Evolutionary conservation across 176 grass and related monocot species (phyloP).

Genomic region (Lolium perenne): DNA sequence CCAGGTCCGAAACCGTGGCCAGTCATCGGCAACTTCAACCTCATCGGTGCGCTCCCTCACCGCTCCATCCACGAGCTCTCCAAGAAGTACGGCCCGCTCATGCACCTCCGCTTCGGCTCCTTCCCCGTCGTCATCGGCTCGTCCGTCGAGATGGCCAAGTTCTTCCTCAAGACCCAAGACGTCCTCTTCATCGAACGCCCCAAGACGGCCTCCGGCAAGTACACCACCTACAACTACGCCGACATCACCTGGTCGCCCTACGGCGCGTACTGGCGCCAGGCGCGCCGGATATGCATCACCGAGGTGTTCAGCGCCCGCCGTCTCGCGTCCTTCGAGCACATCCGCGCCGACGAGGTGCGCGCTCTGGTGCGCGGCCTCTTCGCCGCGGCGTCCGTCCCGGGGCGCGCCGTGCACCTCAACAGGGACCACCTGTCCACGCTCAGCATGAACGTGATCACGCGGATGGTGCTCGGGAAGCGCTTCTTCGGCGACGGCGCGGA

Average conservation of each 20-base stretch:
- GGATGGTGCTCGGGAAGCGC: constrained; percentile 61
- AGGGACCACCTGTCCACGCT: constrained; percentile 36
- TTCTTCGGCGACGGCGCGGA: background rate
- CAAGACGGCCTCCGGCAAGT: background rate
- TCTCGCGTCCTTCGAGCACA: constrained; percentile 45
- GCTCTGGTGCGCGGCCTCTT: constrained; percentile 42
- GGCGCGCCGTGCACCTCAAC: background rate
- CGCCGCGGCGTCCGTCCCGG: background rate
- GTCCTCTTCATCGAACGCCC: background rate
- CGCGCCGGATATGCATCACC: constrained; percentile 54
- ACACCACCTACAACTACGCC: constrained; percentile 4
- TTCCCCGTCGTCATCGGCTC: background rate
- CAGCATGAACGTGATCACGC: constrained; percentile 63
- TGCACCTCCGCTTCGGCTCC: constrained; percentile 1
- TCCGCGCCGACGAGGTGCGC: constrained; percentile 48
- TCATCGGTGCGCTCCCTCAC: background rate
- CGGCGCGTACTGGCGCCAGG: constrained; percentile 50
- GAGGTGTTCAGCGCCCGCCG: constrained; percentile 58
- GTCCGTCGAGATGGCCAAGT: constrained; percentile 6
- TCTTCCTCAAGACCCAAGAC: background rate
- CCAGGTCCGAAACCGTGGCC: constrained; percentile 2
- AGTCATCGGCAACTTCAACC: background rate
- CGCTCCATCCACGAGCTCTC: background rate
- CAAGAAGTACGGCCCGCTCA: background rate
- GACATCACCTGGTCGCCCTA: constrained; percentile 1